Evolutionary conservation across 768 basidiomycete species (phyloP), one percentile per base, ranked within the genome.

Genomic region (Macrolepiota dolichaula): DNA sequence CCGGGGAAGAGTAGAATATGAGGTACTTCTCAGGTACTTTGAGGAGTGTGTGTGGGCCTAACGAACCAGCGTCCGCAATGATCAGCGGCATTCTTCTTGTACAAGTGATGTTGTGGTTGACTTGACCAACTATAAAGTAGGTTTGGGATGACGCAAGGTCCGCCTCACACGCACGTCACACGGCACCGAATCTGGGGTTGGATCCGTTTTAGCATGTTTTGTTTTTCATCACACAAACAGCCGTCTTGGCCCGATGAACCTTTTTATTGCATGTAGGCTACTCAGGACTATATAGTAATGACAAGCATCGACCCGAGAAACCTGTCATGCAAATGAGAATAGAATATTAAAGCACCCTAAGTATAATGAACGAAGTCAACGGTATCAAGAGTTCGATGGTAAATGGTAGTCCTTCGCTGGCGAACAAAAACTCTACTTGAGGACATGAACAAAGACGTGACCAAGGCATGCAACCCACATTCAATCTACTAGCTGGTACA

Each of bases 1-100:
- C 79, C 53, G 85, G 75, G 19, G 87, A 89, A 10, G 89, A 81
- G 63, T 86, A 91, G 70, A 92, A 90, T n/a, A 92, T 74, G 27
- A 91, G 57, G 61, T 79, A 89, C 15, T 75, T 68, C 44, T 85
- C 83, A n/a, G 78, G 72, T 10, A 74, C 77, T 32, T 73, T 68
- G 58, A 71, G 64, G 22, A 85, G 72, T 2, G 76, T 72, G 27
- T 62, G 56, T 29, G 73, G 72, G 44, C 80, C 74, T 22, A 75
- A 71, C 17, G 73, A 70, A 24, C 65, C 66, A 29, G 57, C 12
- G 44, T 78, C 76, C 17, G 76, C 73, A 32, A 68, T 64, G 57
- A 76, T 76, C 25, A 88, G 68, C 55, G 87, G 83, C 86, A 89
- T 88, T n/a, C 49, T 64, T 35, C 25, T 19, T 52, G 25, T 54